Evolutionary conservation across 2,329 filamentous ascomycete species (phyloP), one percentile per base, ranked within the genome.

Genomic region (Aspergillus eucalypticola): DNA sequence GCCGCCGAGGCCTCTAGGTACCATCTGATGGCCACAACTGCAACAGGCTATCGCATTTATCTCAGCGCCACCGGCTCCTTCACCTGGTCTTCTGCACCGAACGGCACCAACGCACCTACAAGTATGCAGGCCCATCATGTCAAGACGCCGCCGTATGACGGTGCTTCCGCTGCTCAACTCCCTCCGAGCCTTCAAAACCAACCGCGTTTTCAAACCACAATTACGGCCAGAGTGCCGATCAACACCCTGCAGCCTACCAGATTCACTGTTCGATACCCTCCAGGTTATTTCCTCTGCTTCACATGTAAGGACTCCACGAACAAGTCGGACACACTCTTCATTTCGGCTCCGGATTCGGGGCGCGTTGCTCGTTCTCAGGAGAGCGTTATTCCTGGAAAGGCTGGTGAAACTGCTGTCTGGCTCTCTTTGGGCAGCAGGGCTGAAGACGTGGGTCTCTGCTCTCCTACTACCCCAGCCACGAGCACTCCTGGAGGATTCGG

Each of bases 51-150:
- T 72, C 88, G 95, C 21, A 86, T 99, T 4, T 98, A 95, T 74
- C 83, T 99, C 56, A 98, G 92, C 71, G 92, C 94, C 5, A 96
- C 92, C 0, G 90, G 89, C 64, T 89, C 91, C 17, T 78, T 84
- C 83, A 73, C 75, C 65, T 76, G 78, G 77, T 75, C 79, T 57
- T 77, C 79, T 58, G 82, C 86, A 29, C 84, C 83, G 13, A 84
- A 84, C 21, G 82, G 85, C 19, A 83, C 85, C 7, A 88, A 83
- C 60, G 88, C 90, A 0, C 93, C 95, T 0, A 93, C 91, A 68
- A 97, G 92, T 76, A 97, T 99, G 92, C 93, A 97, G 75, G 88
- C 97, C n/a, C 90, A 96, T 67, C 95, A 96, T 71, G 91, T 99
- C 76, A 96, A 95, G 72, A 96, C 96, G 60, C 95, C 96, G 1